Conservation (phyloP, 306 rosid species). For the Mucuna pruriens region DNA sequence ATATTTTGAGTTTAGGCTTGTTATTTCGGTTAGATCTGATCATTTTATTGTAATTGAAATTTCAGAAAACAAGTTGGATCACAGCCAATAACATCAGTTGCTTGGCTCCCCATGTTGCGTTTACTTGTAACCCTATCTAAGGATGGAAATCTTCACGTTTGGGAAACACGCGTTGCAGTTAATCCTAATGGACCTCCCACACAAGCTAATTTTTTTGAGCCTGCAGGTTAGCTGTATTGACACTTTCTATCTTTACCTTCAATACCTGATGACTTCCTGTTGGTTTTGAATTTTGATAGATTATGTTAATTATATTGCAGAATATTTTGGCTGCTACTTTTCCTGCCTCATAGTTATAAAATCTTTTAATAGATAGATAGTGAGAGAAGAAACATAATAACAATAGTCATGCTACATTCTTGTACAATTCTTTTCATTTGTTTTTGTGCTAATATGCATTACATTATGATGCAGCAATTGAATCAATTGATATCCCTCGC, state of each 20-base stretch:
- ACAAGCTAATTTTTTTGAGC: constrained; percentile 89
- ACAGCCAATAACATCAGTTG: constrained; percentile 87
- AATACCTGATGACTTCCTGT: constrained; percentile 11
- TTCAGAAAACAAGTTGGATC: constrained; percentile 95
- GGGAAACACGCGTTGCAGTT: constrained; percentile 86
- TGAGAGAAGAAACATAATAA: neutral
- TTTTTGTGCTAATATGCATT: constrained; percentile 40
- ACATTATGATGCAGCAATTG: constrained; percentile 70
- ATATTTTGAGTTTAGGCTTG: constrained; percentile 17
- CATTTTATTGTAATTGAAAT: constrained; percentile 41
- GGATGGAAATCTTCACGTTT: constrained; percentile 93
- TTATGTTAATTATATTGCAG: constrained; percentile 4
- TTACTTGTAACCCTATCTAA: constrained; percentile 83
- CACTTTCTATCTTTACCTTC: constrained; percentile 12
- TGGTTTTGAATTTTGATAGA: constrained; percentile 16
- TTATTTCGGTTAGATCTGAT: constrained; percentile 40
- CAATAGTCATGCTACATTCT: constrained; percentile 8
- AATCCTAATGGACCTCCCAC: constrained; percentile 88
- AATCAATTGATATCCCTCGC: constrained; percentile 91
- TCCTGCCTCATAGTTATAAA: neutral
- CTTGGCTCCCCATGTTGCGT: constrained; percentile 90
- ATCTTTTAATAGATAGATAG: constrained; percentile 9
- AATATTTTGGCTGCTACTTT: constrained; percentile 32
- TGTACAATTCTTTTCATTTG: constrained; percentile 13
- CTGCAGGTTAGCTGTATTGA: constrained; percentile 74